These are phyloP conservation scores for Dactylellina leptospora DNA, from an alignment of 2,329 filamentous ascomycete species.

Conservation along the genomic window DNA sequence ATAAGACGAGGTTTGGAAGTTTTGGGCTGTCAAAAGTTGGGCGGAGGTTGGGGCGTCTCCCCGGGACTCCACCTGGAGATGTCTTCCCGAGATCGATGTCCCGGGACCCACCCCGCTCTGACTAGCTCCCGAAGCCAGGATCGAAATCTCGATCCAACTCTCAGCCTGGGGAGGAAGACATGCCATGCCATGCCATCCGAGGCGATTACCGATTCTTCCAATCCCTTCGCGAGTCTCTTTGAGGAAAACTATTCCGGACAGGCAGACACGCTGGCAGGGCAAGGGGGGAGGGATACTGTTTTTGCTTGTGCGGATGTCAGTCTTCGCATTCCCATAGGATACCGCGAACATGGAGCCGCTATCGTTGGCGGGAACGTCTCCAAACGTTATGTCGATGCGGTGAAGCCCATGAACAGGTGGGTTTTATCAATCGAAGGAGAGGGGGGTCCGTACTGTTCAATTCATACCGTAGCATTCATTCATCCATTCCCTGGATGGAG, in stretches of 20 bases:
- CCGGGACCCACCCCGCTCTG: constrained; percentile 3
- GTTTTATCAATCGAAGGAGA: too few species aligned
- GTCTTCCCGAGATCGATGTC: constrained; percentile 18
- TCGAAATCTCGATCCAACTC: constrained; percentile 1
- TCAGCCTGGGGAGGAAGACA: constrained; percentile 10
- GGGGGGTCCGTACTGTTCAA: too few species aligned
- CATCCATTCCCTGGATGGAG: too few species aligned
- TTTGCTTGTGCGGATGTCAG: constrained; percentile 45
- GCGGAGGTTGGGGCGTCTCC: neutral
- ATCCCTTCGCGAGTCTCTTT: neutral
- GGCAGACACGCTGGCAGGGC: constrained; percentile 1
- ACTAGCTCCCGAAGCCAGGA: constrained; percentile 23
- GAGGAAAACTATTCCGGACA: constrained; percentile 2
- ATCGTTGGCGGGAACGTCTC: constrained; percentile 30
- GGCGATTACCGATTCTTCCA: constrained; percentile 28
- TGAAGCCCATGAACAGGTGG: neutral
- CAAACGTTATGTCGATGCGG: constrained; percentile 48
- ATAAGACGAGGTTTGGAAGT: neutral
- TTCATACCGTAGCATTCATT: too few species aligned
- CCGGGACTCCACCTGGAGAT: constrained; percentile 12
- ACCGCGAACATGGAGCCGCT: constrained; percentile 35
- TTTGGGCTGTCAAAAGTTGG: too few species aligned
- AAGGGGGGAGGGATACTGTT: constrained; percentile 2
- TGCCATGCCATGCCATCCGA: constrained; percentile 8
- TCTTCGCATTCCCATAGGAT: constrained; percentile 42